Evolutionary conservation across 169 alveolate genomes (phyloP).

Genomic region (Cryptosporidium parvum): DNA sequence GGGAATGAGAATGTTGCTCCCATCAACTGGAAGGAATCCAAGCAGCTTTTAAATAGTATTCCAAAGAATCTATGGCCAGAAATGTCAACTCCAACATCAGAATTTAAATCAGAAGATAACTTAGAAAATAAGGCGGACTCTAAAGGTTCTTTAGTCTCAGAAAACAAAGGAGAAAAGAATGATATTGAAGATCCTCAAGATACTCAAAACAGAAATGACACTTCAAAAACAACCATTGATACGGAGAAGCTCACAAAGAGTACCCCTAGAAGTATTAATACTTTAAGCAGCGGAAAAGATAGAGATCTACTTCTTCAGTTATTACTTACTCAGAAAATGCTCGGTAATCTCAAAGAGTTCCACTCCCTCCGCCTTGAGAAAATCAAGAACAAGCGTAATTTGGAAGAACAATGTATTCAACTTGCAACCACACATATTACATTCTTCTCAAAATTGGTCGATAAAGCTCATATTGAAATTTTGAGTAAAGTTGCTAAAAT

Average conservation of each 20-base stretch:
- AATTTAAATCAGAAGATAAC: neutral
- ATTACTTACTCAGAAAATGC: neutral
- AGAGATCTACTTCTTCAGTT: conserved; percentile 7
- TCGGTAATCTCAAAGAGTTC: conserved; percentile 14
- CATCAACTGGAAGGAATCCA: conserved; percentile 26
- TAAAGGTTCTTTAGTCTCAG: neutral
- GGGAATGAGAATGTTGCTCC: conserved; percentile 15
- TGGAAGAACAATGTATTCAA: conserved; percentile 27
- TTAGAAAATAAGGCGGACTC: neutral
- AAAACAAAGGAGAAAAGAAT: neutral
- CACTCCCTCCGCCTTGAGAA: conserved; percentile 18
- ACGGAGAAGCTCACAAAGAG: neutral
- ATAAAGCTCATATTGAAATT: neutral
- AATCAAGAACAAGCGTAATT: neutral
- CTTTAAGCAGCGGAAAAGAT: neutral
- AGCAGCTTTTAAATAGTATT: neutral
- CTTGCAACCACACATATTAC: conserved; percentile 15
- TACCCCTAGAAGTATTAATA: neutral
- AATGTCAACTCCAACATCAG: neutral
- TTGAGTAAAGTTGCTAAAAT: neutral
- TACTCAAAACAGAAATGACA: neutral
- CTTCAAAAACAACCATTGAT: neutral
- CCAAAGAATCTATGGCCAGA: conserved; percentile 62
- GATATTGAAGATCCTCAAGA: neutral
- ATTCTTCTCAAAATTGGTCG: conserved; percentile 5